These are phyloP conservation scores for Trematosphaeria pertusa DNA, from an alignment of 2,329 filamentous ascomycete species.

Conservation along the genomic window DNA sequence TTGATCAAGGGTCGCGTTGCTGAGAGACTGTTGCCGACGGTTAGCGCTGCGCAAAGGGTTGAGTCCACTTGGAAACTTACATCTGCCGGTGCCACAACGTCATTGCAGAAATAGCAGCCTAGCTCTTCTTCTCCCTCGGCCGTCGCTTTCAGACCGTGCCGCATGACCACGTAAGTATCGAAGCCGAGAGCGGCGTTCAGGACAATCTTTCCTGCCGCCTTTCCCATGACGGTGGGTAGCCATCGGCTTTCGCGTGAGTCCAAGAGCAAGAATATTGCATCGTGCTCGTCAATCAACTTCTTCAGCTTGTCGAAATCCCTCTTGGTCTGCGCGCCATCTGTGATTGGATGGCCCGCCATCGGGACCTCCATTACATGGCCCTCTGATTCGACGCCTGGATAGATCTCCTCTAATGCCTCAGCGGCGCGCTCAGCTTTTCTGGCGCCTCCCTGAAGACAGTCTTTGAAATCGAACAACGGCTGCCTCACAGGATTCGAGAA, in stretches of 20 bases:
- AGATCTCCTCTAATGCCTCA: slow-evolving; percentile 81
- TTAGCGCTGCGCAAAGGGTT: too few relatives aligned
- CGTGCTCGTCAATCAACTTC: slow-evolving; percentile 79
- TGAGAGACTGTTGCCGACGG: slow-evolving; percentile 82
- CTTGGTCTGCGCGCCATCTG: slow-evolving; percentile 72
- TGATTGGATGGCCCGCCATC: slow-evolving; percentile 92
- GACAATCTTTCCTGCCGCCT: slow-evolving; percentile 90
- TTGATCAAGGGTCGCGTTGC: slow-evolving; percentile 94
- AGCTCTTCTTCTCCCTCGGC: slow-evolving; percentile 68
- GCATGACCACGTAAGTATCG: slow-evolving; percentile 96
- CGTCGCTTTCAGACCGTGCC: slow-evolving; percentile 73
- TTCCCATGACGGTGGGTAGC: slow-evolving; percentile 96
- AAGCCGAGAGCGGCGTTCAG: slow-evolving; percentile 97
- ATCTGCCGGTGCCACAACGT: slow-evolving; percentile 92
- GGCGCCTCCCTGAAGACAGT: slow-evolving; percentile 84
- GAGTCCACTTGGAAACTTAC: slow-evolving; percentile 72
- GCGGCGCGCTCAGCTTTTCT: slow-evolving; percentile 84
- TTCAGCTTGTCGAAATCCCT: slow-evolving; percentile 78
- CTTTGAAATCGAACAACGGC: slow-evolving; percentile 87
- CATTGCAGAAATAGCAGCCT: slow-evolving; percentile 98
- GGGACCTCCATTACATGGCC: slow-evolving; percentile 87
- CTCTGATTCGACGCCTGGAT: slow-evolving; percentile 83
- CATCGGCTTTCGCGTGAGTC: slow-evolving; percentile 93
- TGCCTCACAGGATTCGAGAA: slow-evolving; percentile 97
- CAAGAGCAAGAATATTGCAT: slow-evolving; percentile 96